These are phyloP conservation scores for Ceratocystiopsis brevicomis DNA, from an alignment of 2,329 filamentous ascomycete genomes.

Conservation along the genomic window DNA sequence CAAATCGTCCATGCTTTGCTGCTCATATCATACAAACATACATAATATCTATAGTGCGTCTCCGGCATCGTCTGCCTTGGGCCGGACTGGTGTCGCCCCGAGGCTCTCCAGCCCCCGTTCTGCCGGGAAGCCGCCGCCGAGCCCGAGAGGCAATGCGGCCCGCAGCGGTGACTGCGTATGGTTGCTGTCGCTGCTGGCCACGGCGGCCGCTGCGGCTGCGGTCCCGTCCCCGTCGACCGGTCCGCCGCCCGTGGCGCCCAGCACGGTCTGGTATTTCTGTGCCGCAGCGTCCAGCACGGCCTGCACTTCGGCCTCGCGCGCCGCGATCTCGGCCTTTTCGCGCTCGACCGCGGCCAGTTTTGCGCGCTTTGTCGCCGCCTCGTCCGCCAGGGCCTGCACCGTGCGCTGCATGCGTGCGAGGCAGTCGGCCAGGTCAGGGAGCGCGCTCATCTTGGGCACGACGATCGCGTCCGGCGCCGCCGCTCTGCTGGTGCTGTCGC, in stretches of 20 bases:
- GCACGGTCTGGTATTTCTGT: constrained; percentile 33
- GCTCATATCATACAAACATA: no score
- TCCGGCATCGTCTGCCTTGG: constrained; percentile 12
- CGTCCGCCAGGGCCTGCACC: constrained; percentile 42
- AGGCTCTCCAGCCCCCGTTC: constrained; percentile 29
- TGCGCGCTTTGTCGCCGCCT: constrained; percentile 39
- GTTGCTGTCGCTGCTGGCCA: constrained; percentile 3
- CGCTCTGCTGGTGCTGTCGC: constrained; percentile 13
- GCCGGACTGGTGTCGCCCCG: constrained; percentile 23
- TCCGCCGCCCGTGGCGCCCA: constrained; percentile 13
- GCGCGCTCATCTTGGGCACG: constrained; percentile 51
- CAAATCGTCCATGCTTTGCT: no score
- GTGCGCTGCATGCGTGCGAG: constrained; percentile 43
- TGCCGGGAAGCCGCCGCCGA: constrained; percentile 12
- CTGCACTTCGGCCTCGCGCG: constrained; percentile 64
- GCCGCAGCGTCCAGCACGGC: constrained; percentile 63
- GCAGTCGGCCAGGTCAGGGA: constrained; percentile 47
- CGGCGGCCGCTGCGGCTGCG: neutral
- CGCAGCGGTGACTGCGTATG: constrained; percentile 15
- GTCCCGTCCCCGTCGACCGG: constrained; percentile 3
- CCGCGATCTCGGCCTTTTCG: constrained; percentile 49
- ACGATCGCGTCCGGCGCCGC: constrained; percentile 13
- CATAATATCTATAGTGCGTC: no score
- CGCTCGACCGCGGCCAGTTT: constrained; percentile 46
- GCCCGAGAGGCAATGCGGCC: constrained; percentile 11